Conservation (phyloP, 805 yeast genomes). For the Sugiyamaella americana region DNA sequence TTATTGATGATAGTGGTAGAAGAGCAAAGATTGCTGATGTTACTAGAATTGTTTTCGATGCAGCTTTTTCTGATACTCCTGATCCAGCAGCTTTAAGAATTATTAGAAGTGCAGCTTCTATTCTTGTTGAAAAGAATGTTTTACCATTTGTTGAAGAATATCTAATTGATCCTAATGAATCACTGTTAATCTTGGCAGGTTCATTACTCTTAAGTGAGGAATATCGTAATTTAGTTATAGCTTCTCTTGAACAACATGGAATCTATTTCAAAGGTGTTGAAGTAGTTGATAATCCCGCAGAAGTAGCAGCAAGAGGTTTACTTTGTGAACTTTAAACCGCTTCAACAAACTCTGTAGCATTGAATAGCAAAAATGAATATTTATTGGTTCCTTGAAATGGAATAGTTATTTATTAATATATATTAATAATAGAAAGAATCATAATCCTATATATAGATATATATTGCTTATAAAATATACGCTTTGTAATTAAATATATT, state of each 20-base stretch:
- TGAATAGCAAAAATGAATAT: too few relatives aligned
- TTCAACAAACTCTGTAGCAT: too few relatives aligned
- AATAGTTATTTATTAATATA: too few relatives aligned
- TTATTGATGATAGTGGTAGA: constrained; percentile 1
- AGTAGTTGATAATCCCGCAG: constrained; percentile 14
- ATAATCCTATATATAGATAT: too few relatives aligned
- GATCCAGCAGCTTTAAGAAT: constrained; percentile 9
- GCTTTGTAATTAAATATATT: too few relatives aligned
- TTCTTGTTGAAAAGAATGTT: constrained; percentile 4
- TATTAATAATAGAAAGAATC: too few relatives aligned
- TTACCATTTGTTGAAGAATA: constrained; percentile 7
- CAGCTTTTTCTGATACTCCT: constrained; percentile 1
- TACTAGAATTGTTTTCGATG: constrained; percentile 14
- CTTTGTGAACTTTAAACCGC: not conserved
- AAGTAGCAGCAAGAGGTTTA: not conserved
- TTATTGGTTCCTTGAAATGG: too few relatives aligned
- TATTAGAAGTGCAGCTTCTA: constrained; percentile 11
- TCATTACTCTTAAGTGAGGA: constrained; percentile 10
- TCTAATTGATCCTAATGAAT: constrained; percentile 1
- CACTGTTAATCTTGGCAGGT: constrained; percentile 17
- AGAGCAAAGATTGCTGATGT: constrained; percentile 12
- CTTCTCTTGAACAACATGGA: constrained; percentile 4
- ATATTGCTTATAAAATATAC: too few relatives aligned
- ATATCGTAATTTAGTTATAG: constrained; percentile 7
- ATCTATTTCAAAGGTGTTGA: constrained; percentile 7